Evolutionary conservation across 75 land plant species (phyloP).

Genomic region (Picea glauca): DNA sequence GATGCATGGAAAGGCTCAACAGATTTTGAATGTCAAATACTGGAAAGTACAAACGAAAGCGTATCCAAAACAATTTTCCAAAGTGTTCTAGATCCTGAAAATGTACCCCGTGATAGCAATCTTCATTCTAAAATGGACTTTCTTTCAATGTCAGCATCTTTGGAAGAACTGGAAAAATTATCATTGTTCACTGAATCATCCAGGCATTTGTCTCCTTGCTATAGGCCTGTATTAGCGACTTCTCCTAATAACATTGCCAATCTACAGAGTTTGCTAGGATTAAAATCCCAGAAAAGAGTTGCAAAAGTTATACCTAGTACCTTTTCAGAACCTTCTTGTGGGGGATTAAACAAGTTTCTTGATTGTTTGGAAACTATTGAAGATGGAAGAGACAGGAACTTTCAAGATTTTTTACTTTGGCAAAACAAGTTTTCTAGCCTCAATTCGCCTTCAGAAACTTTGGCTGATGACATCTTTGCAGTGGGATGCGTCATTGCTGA

Average conservation of each 20-base stretch:
- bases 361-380: constrained; percentile 37
- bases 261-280: constrained; percentile 1
- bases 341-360: constrained; percentile 29
- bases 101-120: not conserved
- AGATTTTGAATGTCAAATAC: not conserved
- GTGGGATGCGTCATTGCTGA: constrained; percentile 83
- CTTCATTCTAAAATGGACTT: not conserved
- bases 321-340: constrained; percentile 5
- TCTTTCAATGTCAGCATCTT: constrained; percentile 12
- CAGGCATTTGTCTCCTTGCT: constrained; percentile 56
- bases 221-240: constrained; percentile 13
- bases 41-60: constrained; percentile 1
- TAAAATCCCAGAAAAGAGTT: not conserved
- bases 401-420: constrained; percentile 79
- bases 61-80: not conserved
- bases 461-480: constrained; percentile 68
- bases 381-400: constrained; percentile 30
- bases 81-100: not conserved
- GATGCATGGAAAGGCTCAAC: not conserved
- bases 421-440: constrained; percentile 26
- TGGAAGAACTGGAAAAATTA: constrained; percentile 53
- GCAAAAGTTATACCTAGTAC: not conserved
- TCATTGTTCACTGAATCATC: constrained; percentile 53
- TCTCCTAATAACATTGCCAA: not conserved
- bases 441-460: constrained; percentile 20